Conservation (phyloP, 352 stramenopile species). For the Halophytophthora polymorphica region DNA sequence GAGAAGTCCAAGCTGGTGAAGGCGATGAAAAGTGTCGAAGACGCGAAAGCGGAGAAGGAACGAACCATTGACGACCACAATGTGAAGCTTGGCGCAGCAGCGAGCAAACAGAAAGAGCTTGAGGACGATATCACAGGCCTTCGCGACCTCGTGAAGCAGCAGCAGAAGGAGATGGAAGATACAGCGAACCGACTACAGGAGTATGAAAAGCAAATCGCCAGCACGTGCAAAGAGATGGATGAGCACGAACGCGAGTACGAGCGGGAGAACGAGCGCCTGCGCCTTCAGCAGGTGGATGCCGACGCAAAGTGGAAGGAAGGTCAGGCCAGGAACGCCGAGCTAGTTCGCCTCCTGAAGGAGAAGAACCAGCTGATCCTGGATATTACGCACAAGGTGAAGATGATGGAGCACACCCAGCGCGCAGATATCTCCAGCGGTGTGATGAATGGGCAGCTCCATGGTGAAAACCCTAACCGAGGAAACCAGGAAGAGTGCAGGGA, state of each 20-base stretch:
- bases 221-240: conserved; percentile 65
- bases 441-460: conserved; percentile 1
- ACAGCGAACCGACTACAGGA: conserved; percentile 65
- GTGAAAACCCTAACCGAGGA: not conserved
- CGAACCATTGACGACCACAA: conserved; percentile 7
- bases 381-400: conserved; percentile 28
- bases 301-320: conserved; percentile 47
- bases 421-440: not conserved
- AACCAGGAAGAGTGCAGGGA: conserved; percentile 10
- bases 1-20: conserved; percentile 15
- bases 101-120: conserved; percentile 17
- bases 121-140: conserved; percentile 32
- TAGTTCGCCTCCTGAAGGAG: conserved; percentile 54
- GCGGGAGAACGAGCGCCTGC: conserved; percentile 45
- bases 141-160: conserved; percentile 31
- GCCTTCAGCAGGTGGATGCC: conserved; percentile 25
- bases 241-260: conserved; percentile 67
- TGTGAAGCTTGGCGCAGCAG: conserved; percentile 13
- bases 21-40: conserved; percentile 13
- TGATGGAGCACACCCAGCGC: conserved; percentile 8
- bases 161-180: conserved; percentile 59
- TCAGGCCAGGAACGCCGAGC: conserved; percentile 46
- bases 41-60: conserved; percentile 14
- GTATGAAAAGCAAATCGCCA: conserved; percentile 68
- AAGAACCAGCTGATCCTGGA: conserved; percentile 69